These are phyloP conservation scores for Theileria luwenshuni DNA, from an alignment of 169 alveolate genomes.

Conservation along the genomic window DNA sequence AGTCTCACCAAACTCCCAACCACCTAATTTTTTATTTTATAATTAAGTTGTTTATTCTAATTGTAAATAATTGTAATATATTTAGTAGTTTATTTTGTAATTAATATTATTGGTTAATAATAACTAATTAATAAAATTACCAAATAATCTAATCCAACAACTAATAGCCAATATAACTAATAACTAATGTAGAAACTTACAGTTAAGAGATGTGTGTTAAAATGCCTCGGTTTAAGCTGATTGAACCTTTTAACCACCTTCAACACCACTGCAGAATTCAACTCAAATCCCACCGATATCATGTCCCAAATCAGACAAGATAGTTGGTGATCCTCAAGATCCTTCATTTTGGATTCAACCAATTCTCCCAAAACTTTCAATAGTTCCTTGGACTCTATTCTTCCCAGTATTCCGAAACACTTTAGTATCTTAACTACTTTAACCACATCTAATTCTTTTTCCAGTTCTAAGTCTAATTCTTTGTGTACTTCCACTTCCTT, in stretches of 20 bases:
- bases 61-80: neutral
- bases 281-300: slow-evolving; percentile 9
- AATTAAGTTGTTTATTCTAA: too few species aligned
- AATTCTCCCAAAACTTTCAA: neutral
- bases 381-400: slow-evolving; percentile 24
- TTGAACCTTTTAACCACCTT: slow-evolving; percentile 26
- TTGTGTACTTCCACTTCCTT: neutral
- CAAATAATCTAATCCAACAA: slow-evolving; percentile 6
- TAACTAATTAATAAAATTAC: slow-evolving; percentile 4
- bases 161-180: neutral
- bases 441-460: too few species aligned
- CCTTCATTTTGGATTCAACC: neutral
- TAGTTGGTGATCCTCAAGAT: slow-evolving; percentile 3
- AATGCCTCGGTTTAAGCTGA: slow-evolving; percentile 24
- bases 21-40: slow-evolving; percentile 28
- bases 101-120: too few species aligned
- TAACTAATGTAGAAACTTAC: too few species aligned
- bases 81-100: slow-evolving; percentile 16
- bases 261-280: slow-evolving; percentile 7
- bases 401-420: slow-evolving; percentile 31
- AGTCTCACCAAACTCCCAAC: slow-evolving; percentile 23
- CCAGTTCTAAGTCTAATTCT: too few species aligned
- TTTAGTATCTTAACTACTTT: slow-evolving; percentile 2
- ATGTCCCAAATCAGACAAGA: slow-evolving; percentile 37
- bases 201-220: slow-evolving; percentile 15